Conservation (phyloP, 306 rosid species). For the Gillenia trifoliata region DNA sequence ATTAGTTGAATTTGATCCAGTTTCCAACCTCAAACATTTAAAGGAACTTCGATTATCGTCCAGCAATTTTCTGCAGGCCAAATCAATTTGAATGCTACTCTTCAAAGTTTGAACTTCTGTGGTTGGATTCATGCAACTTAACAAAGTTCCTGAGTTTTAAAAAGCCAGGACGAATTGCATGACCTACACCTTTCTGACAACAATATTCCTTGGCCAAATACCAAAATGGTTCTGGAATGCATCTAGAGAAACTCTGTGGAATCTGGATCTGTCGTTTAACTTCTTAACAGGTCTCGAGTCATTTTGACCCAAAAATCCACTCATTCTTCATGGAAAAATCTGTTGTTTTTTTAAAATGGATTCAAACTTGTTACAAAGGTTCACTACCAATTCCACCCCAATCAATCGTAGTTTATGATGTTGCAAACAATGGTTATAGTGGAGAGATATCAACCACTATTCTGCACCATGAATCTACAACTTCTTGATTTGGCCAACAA, state of each 20-base stretch:
- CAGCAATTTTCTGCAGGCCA: slow-evolving; percentile 7
- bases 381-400: slow-evolving; percentile 1
- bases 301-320: slow-evolving; percentile 7
- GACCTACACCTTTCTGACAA: background rate
- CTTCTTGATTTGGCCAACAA: background rate
- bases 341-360: background rate
- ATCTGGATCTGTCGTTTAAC: background rate
- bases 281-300: background rate
- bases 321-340: background rate
- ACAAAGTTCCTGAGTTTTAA: slow-evolving; percentile 9
- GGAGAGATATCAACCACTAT: background rate
- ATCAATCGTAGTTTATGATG: background rate
- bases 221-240: slow-evolving; percentile 22
- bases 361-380: slow-evolving; percentile 17
- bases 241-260: slow-evolving; percentile 4
- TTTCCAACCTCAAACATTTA: slow-evolving; percentile 1
- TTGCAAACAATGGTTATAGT: background rate
- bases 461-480: slow-evolving; percentile 5
- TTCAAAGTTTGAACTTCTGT: background rate
- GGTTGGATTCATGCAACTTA: slow-evolving; percentile 5
- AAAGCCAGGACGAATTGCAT: background rate
- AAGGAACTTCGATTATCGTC: background rate
- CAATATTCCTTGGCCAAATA: slow-evolving; percentile 27
- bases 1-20: background rate
- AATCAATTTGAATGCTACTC: background rate